Base-by-base conservation (phyloP, 345 rosid genomes). In the Orychophragmus violaceus region DNA sequence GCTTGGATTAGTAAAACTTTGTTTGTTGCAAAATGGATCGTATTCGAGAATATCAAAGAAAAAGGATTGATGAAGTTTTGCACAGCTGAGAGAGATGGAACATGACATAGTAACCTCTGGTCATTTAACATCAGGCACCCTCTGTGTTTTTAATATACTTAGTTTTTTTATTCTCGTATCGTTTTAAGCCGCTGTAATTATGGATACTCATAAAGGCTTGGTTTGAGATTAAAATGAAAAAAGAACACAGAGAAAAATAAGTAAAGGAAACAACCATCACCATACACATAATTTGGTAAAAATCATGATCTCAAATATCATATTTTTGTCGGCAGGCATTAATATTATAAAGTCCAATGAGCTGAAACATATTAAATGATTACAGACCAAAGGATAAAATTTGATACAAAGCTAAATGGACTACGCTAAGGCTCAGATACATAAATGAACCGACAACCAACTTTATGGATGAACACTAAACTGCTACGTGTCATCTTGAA, bases 51-150 rank as follows among this genome's bases (percentile, higher is more conserved):
- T 27, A 23, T 11, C 23, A 7, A 3, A 49, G 8, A 19, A 8
- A 59, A 33, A 17, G 33, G 12, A 6, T 36, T 59, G 28, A 25
- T 59, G 24, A 14, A 19, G 24, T 49, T 49, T 49, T 24, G n/a
- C 39, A 25, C 13, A 36, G 8, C 44, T 21, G 23, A 8, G 25
- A 55, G 63, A 49, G 52, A 59, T 59, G 28, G 28, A 59, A 35
- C 18, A 58, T 16, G 19, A 48, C 3, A 46, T 30, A 68, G 16
- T 33, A 44, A 68, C 74, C 66, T 59, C 30, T 36, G 39, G 74
- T 63, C 78, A 49, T 63, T 30, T 54, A 86, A 14, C 78, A 77
- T 55, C 37, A 86, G 79, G 73, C 82, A 81, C 32, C 74, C 51
- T 28, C 51, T 28, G 9, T n/a, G n/a, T 18, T 45, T 1, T 24